Evolutionary conservation across 257 asterid genomes (phyloP), one percentile per base, ranked within the genome.

Genomic region (Ilex asprella): DNA sequence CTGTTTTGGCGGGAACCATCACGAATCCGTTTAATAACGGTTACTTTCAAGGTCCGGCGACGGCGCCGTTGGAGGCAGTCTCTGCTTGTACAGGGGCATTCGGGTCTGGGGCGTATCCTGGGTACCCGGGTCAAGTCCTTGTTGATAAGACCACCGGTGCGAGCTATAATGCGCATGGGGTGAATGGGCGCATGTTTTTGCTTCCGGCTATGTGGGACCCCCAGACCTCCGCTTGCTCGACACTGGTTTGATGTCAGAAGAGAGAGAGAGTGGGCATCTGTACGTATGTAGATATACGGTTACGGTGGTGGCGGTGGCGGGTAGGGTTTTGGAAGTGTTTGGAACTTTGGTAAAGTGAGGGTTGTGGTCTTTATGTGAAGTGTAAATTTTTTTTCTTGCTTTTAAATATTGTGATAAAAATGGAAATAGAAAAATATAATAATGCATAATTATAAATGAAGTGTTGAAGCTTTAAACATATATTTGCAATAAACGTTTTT

Each of bases 151-250:
- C 59, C 2, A 80, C 67, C 1, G 95, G 95, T 0, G 92, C 89
- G 0, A 80, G 95, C 79, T 88, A 73, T 43, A 88, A 88, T 70
- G 88, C 96, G 27, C 71, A 83, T 13, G 96, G 95, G 30, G 75
- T 75, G 62, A 78, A 76, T 3, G 92, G 92, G 49, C 76, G 98
- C 7, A 82, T 61, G 74, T 91, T 70, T 61, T 46, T 88, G 65
- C 57, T 91, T n/a, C 98, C 98, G 73, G 98, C 96, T 21, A 86
- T 91, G 81, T 88, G 92, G 91, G 95, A 88, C 67, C 96, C 96
- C 0, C 76, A 64, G 44, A 82, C 83, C 0, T 88, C 96, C 0
- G 61, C 72, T 35, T 91, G 98, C 67, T 55, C 90, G 0, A 78
- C 98, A 0, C 84, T 84, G 3, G 87, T 88, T 6, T 91, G 81